A percentile compares a stretch with the other conserved stretches of the same genome.
phyloP scores from a whole-genome alignment of 2,329 filamentous ascomycete genomes.

The Diplodia corticola region DNA sequence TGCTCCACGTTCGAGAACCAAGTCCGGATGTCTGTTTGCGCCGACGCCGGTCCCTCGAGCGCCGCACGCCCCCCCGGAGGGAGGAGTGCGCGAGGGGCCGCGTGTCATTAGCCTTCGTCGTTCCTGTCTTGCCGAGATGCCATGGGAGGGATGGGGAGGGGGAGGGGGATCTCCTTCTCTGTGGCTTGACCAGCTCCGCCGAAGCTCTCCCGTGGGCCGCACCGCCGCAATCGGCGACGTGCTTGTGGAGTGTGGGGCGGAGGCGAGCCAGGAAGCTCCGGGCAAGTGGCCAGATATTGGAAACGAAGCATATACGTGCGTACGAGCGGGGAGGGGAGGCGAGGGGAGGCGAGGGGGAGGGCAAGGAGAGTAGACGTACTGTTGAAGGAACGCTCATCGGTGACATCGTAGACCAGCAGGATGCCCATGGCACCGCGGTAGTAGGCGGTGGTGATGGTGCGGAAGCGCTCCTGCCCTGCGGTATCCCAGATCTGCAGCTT shows the following conservation, averaged over 20 bases:
- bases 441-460: conserved; percentile 98
- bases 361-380: conserved; percentile 59
- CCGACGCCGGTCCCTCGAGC: neutral
- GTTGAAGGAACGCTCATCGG: conserved; percentile 92
- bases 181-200: conserved; percentile 4
- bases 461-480: conserved; percentile 95
- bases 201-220: conserved; percentile 16
- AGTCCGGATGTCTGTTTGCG: conserved; percentile 81
- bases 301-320: neutral
- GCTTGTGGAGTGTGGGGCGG: conserved; percentile 23
- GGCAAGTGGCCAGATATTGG: conserved; percentile 2
- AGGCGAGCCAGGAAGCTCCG: neutral
- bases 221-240: conserved; percentile 19
- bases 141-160: neutral
- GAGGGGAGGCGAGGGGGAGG: neutral
- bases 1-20: conserved; percentile 99
- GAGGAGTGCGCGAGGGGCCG: neutral
- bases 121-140: neutral
- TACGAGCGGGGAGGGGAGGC: neutral
- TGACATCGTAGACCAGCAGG: conserved; percentile 96
- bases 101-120: neutral
- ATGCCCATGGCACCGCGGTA: conserved; percentile 99
- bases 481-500: conserved; percentile 99
- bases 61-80: neutral
- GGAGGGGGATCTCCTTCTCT: neutral